phyloP scores from a whole-genome alignment of 2,329 filamentous ascomycete species.

The Fusarium sp. region DNA sequence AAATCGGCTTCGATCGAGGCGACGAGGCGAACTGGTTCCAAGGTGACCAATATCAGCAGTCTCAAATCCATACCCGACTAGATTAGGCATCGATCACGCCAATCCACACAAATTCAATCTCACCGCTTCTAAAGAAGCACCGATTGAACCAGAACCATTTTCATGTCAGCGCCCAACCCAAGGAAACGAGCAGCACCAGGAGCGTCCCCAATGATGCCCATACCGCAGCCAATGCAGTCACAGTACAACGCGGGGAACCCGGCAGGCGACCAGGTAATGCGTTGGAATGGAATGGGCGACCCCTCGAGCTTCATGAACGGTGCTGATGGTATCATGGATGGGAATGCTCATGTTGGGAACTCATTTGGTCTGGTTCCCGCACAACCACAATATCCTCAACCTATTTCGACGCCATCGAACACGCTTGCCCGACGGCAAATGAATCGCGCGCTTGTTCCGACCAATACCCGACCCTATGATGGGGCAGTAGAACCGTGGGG shows the following conservation, averaged over 20 bases:
- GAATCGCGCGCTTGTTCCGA: constrained; percentile 60
- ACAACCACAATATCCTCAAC: constrained; percentile 47
- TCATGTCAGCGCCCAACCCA: constrained; percentile 61
- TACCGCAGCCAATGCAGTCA: constrained; percentile 61
- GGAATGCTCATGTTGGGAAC: constrained; percentile 46
- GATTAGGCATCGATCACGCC: constrained; percentile 34
- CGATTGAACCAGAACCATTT: background rate
- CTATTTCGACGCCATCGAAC: constrained; percentile 53
- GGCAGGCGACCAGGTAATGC: constrained; percentile 57
- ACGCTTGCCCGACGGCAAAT: constrained; percentile 62
- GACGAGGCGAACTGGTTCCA: constrained; percentile 11
- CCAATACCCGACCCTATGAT: constrained; percentile 53
- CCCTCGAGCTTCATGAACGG: constrained; percentile 47
- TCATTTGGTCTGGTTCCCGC: constrained; percentile 52
- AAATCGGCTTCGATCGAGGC: background rate
- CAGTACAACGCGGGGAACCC: constrained; percentile 57
- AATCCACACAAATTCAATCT: constrained; percentile 8
- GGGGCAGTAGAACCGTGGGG: constrained; percentile 53
- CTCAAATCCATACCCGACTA: constrained; percentile 21
- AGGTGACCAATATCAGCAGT: constrained; percentile 16
- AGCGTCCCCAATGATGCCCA: constrained; percentile 68
- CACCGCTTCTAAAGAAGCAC: constrained; percentile 23
- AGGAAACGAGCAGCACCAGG: constrained; percentile 81
- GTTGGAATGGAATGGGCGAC: constrained; percentile 56
- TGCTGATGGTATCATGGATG: constrained; percentile 41